These are phyloP conservation scores for Blastobotrys muscicola DNA, from an alignment of 805 yeast genomes.

Conservation along the genomic window DNA sequence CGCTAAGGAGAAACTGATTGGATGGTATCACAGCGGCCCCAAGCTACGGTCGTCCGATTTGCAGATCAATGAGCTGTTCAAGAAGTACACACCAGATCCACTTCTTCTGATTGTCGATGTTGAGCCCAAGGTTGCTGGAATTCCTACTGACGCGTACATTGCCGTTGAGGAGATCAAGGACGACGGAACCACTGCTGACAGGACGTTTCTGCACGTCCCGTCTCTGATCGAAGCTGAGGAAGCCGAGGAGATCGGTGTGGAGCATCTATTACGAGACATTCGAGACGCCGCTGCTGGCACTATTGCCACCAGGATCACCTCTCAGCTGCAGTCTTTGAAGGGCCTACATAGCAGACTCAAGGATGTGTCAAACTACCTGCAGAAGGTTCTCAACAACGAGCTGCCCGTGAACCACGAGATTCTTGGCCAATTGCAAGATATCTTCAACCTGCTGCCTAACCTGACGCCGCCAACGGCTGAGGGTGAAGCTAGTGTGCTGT, in stretches of 20 bases:
- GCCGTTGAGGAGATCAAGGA: slow-evolving; percentile 94
- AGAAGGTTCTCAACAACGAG: slow-evolving; percentile 57
- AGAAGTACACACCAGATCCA: slow-evolving; percentile 72
- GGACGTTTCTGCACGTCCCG: slow-evolving; percentile 88
- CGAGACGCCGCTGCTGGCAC: slow-evolving; percentile 96
- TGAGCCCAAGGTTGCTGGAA: slow-evolving; percentile 71
- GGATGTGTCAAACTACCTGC: slow-evolving; percentile 70
- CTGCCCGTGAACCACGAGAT: slow-evolving; percentile 87
- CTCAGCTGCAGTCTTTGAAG: slow-evolving; percentile 77
- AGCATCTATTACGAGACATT: slow-evolving; percentile 86
- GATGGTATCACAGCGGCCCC: slow-evolving; percentile 99
- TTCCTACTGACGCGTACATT: slow-evolving; percentile 91
- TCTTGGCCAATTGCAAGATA: slow-evolving; percentile 86
- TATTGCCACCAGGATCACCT: slow-evolving; percentile 75
- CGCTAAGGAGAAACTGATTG: slow-evolving; percentile 91
- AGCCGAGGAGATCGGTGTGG: slow-evolving; percentile 99
- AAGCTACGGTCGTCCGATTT: slow-evolving; percentile 80
- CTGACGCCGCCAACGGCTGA: slow-evolving; percentile 32
- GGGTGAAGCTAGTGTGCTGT: slow-evolving; percentile 42
- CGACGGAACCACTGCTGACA: slow-evolving; percentile 88
- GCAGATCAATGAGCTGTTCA: slow-evolving; percentile 83
- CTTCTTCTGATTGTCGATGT: slow-evolving; percentile 86
- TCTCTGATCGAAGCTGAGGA: slow-evolving; percentile 94
- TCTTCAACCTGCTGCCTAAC: slow-evolving; percentile 87
- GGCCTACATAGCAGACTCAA: slow-evolving; percentile 73